These are phyloP conservation scores for Sarocladiaceae sp. DNA, from an alignment of 2,329 filamentous ascomycete species.

Conservation along the genomic window DNA sequence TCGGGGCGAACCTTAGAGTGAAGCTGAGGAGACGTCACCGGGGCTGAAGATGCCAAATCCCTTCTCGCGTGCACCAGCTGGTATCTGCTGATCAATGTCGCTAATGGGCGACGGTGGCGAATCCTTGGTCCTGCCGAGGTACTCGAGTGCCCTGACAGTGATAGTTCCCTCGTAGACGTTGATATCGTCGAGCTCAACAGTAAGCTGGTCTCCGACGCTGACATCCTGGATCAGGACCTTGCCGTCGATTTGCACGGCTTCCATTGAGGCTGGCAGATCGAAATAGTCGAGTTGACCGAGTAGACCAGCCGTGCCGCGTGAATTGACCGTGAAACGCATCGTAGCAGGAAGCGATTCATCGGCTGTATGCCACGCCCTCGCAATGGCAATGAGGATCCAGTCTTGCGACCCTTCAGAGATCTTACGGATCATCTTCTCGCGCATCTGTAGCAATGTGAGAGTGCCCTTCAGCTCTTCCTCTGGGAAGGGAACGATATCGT, in stretches of 20 bases:
- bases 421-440: conserved; percentile 45
- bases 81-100: neutral
- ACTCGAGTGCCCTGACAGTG: conserved; percentile 39
- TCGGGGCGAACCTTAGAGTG: neutral
- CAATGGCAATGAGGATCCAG: conserved; percentile 57
- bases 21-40: neutral
- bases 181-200: conserved; percentile 51
- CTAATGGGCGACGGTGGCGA: neutral
- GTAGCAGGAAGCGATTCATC: conserved; percentile 43
- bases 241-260: conserved; percentile 31
- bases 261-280: conserved; percentile 38
- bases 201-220: conserved; percentile 46
- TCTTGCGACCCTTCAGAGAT: conserved; percentile 41
- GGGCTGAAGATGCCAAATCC: neutral
- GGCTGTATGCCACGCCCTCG: conserved; percentile 53
- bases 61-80: neutral
- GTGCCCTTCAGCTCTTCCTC: conserved; percentile 35
- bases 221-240: conserved; percentile 38
- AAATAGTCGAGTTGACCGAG: conserved; percentile 48
- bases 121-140: conserved; percentile 11
- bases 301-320: conserved; percentile 29
- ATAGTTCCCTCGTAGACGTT: conserved; percentile 45
- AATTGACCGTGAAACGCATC: conserved; percentile 44
- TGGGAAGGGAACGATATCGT: conserved; percentile 42
- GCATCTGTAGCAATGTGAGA: conserved; percentile 47